Evolutionary conservation across 805 yeast genomes (phyloP), one percentile per base, ranked within the genome.

Genomic region (Candida silvatica): DNA sequence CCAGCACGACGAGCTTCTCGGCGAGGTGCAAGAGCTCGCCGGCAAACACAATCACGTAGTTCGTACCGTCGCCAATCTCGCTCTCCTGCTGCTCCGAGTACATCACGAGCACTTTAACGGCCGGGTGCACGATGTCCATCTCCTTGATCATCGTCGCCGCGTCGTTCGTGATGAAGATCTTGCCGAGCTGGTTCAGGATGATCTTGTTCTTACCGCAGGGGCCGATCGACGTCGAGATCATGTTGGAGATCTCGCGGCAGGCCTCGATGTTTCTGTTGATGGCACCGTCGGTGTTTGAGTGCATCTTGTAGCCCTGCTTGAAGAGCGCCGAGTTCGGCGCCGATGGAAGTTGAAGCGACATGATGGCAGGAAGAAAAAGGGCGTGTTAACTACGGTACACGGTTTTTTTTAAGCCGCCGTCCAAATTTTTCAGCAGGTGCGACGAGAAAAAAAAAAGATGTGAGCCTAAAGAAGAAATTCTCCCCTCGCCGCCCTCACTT

Each of bases 141-240:
- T 92, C 97, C 45, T 81, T 75, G 40, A 92, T 68, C 80, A 92
- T 92, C 6, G 98, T 92, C 26, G 97, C 96, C n/a, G 97, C 97
- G 58, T 92, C 98, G 48, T 85, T 85, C 29, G 97, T 92, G 42
- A 92, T 75, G 56, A 87, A 85, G 17, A 85, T 80, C 54, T 80
- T 86, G 40, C 86, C 87, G 46, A 84, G 62, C 49, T 84, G 74
- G 62, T 90, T 90, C 37, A 92, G 95, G 48, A 92, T 81, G 58
- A 92, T 86, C 71, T 92, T 92, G 61, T 88, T 92, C 53, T 96
- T 74, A 35, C 98, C 98, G 61, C 94, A 83, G 41, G 98, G 98
- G 5, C 98, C 98, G 67, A 92, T 82, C 9, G 96, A 86, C 2
- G 97, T 87, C 39, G 88, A 71, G 42, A 94, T 86, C 76, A 90